These are phyloP conservation scores for Astrothelium macrocarpum DNA, from an alignment of 495 filamentous ascomycete genomes.

Conservation along the genomic window DNA sequence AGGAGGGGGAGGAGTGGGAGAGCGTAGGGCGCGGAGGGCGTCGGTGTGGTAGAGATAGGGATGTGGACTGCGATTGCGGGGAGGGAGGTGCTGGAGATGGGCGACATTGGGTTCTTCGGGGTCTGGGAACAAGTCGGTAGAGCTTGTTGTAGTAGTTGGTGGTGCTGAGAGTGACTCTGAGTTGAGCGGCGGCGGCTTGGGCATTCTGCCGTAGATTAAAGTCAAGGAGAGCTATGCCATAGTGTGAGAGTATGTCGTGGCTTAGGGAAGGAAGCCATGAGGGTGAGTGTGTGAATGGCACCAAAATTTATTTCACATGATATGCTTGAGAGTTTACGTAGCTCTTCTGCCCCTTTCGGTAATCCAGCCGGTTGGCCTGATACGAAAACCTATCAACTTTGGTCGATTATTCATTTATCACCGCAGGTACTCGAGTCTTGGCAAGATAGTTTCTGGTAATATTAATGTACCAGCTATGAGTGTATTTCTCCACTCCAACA, in stretches of 20 bases:
- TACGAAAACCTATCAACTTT: neutral
- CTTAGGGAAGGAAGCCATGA: neutral
- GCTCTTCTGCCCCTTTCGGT: neutral
- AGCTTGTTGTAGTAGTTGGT: neutral
- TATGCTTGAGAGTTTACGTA: neutral
- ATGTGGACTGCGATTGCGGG: neutral
- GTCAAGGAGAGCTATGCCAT: neutral
- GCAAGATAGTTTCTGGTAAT: neutral
- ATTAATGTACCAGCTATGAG: neutral
- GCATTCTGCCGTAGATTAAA: neutral
- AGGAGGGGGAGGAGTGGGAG: neutral
- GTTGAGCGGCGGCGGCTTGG: neutral
- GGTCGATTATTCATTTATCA: neutral
- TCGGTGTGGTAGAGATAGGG: slow-evolving; percentile 4
- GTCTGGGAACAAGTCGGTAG: neutral
- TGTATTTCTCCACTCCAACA: no score
- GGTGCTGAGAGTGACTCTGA: neutral
- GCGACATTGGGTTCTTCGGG: neutral
- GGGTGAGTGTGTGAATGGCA: neutral
- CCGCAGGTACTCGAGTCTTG: neutral
- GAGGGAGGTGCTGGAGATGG: neutral
- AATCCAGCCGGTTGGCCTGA: neutral
- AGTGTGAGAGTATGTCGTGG: neutral
- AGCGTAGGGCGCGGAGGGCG: neutral
- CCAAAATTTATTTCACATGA: neutral